Conservation (phyloP, 2,329 filamentous ascomycete species). For the Sporothrix inflata region DNA sequence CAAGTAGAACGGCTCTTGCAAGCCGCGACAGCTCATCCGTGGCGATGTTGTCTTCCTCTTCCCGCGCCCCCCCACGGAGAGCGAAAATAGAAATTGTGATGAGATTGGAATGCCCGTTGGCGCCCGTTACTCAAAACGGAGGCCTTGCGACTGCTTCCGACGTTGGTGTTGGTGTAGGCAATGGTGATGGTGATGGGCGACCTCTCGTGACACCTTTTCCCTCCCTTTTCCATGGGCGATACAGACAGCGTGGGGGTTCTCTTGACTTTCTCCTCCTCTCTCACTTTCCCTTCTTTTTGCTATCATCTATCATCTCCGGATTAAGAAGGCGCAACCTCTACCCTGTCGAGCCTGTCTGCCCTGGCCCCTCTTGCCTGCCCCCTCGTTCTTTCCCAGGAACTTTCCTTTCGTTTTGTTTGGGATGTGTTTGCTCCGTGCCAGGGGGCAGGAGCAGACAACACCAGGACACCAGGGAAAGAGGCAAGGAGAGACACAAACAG, state of each 20-base stretch:
- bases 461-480: neutral
- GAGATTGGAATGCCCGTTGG: neutral
- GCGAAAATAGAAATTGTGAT: neutral
- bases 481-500: neutral
- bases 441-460: neutral
- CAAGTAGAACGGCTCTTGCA: neutral
- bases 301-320: constrained; percentile 3
- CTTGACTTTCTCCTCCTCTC: neutral
- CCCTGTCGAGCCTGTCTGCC: neutral
- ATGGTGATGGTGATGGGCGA: neutral
- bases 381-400: neutral
- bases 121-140: neutral
- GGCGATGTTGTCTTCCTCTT: neutral
- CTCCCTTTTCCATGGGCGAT: neutral
- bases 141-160: neutral
- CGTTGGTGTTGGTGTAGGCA: neutral
- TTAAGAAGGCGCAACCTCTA: neutral
- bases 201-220: constrained; percentile 1
- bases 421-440: constrained; percentile 17
- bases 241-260: neutral
- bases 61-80: neutral
- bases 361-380: neutral
- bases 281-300: neutral
- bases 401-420: neutral
- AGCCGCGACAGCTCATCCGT: neutral